A percentile compares a stretch with the other conserved stretches of the same genome.
Conservation (phyloP, 2,329 filamentous ascomycete genomes). For the Colletotrichum plurivorum region DNA sequence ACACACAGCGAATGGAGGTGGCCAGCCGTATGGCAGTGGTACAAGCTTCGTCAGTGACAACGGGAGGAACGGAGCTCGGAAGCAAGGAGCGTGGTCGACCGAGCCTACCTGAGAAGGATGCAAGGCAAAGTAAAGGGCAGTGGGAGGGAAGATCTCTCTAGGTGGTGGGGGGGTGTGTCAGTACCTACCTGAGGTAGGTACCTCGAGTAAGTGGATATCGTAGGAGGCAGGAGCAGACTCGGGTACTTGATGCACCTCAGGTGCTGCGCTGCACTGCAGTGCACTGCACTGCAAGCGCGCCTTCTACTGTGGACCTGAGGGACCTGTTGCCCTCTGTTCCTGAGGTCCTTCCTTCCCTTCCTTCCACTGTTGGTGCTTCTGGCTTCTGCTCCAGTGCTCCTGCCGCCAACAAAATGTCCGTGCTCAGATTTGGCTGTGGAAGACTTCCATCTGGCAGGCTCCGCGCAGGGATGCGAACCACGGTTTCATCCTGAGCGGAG, state of each 20-base stretch:
- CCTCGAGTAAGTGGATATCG: too few relatives aligned
- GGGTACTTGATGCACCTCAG: too few relatives aligned
- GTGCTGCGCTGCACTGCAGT: background rate
- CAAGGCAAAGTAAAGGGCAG: constrained; percentile 11
- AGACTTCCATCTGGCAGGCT: constrained; percentile 36
- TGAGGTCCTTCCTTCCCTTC: background rate
- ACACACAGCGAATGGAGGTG: background rate
- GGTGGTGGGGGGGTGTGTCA: background rate
- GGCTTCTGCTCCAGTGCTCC: background rate
- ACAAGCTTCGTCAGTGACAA: constrained; percentile 8
- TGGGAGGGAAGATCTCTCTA: constrained; percentile 19
- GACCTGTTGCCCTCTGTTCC: background rate
- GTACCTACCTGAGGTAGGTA: too few relatives aligned
- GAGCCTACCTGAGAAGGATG: constrained; percentile 23
- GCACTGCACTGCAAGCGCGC: constrained; percentile 9
- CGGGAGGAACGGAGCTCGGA: constrained; percentile 22
- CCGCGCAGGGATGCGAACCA: constrained; percentile 32
- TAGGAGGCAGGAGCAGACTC: too few relatives aligned
- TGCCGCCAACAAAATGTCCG: constrained; percentile 35
- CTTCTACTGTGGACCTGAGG: background rate
- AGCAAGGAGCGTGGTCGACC: constrained; percentile 33
- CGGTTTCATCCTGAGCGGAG: constrained; percentile 40
- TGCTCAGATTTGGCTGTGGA: constrained; percentile 40
- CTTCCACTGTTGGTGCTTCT: too few relatives aligned
- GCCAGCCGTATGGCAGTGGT: background rate